phyloP scores from a whole-genome alignment of 75 land plant genomes.

The Larix kaempferi region DNA sequence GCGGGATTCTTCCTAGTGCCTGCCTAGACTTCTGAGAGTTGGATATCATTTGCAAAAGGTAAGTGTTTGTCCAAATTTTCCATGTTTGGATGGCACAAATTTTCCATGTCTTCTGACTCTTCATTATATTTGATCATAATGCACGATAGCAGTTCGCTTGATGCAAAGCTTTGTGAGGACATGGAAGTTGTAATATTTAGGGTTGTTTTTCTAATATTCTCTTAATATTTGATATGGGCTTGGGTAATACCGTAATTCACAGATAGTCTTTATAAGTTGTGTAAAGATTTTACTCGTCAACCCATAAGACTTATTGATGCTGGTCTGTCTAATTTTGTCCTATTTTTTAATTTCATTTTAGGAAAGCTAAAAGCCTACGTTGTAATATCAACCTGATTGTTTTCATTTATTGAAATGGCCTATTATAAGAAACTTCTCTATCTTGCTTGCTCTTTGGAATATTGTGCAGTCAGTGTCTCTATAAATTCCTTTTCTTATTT shows the following conservation, averaged over 20 bases:
- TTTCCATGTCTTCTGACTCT: neutral
- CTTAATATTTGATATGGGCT: neutral
- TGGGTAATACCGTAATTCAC: neutral
- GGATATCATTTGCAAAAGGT: no score
- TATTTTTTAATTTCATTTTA: neutral
- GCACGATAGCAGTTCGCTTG: neutral
- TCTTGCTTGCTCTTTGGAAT: neutral
- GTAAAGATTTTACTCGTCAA: neutral
- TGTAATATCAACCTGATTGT: neutral
- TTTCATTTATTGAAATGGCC: neutral
- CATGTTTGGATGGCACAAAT: no score
- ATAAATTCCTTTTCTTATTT: neutral
- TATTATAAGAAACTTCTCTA: neutral
- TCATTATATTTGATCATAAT: neutral
- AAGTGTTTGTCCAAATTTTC: no score
- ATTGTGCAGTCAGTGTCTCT: neutral
- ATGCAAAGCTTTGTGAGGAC: neutral
- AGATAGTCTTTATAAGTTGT: neutral
- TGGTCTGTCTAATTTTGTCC: neutral
- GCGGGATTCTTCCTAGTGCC: neutral
- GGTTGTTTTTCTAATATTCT: neutral
- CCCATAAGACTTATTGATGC: neutral
- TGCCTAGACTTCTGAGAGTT: no score
- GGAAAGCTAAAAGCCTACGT: neutral
- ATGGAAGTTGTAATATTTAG: constrained; percentile 1